Percentiles rank a stretch among this genome's conserved stretches.
phyloP scores from a whole-genome alignment of 1,284 basidiomycete species.

The Puccinia sorghi region DNA sequence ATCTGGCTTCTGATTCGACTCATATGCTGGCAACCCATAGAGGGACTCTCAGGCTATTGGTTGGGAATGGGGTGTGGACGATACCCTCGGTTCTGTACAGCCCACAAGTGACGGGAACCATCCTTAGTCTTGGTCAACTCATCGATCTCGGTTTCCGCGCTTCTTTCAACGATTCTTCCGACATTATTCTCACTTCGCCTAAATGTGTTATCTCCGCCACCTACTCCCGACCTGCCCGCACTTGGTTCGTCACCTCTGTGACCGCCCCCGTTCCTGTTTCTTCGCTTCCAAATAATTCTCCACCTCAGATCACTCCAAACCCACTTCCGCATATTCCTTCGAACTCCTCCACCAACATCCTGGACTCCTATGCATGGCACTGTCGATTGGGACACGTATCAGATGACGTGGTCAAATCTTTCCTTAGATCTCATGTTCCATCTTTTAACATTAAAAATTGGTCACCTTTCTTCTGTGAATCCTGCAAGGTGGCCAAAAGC shows the following conservation, averaged over 20 bases:
- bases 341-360: not conserved
- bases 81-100: not conserved
- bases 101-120: conserved; percentile 12
- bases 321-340: not conserved
- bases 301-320: no score
- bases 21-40: conserved; percentile 10
- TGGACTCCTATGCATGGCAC: not conserved
- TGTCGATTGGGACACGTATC: not conserved
- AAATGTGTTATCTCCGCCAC: no score
- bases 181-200: not conserved
- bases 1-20: not conserved
- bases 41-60: not conserved
- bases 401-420: not conserved
- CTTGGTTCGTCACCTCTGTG: not conserved
- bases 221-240: not conserved
- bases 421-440: not conserved
- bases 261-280: not conserved
- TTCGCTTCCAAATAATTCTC: no score
- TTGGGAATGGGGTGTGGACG: not conserved
- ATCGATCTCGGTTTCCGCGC: conserved; percentile 8
- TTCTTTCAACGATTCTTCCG: not conserved
- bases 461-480: conserved; percentile 10
- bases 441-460: not conserved
- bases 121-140: conserved; percentile 23
- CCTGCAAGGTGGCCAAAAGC: not conserved